phyloP scores from a whole-genome alignment of 1,284 basidiomycete species.

The Jaminaea rosea region DNA sequence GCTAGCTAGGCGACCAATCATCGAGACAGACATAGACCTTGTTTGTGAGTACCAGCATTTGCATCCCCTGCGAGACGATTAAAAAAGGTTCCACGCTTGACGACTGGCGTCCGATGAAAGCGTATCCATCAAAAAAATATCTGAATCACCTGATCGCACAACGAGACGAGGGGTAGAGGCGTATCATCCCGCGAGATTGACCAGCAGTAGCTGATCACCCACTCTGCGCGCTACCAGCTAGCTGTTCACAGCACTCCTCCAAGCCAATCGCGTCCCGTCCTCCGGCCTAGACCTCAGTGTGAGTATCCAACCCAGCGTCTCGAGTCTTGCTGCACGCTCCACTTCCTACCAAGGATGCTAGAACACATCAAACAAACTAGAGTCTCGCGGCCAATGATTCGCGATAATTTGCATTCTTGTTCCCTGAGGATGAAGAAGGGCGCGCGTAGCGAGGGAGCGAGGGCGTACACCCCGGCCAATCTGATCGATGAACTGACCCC shows the following conservation, averaged over 20 bases:
- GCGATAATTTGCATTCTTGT: neutral
- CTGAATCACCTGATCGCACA: constrained; percentile 2
- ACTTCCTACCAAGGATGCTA: neutral
- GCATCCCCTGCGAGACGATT: too few relatives aligned
- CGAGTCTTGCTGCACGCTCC: too few relatives aligned
- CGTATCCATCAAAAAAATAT: constrained; percentile 3
- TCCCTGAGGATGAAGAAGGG: too few relatives aligned
- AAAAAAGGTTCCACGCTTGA: constrained; percentile 2
- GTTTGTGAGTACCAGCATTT: too few relatives aligned
- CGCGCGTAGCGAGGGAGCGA: neutral
- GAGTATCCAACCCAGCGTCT: neutral
- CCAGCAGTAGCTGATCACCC: neutral
- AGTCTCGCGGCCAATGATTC: neutral
- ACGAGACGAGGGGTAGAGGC: neutral
- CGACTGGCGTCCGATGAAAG: neutral
- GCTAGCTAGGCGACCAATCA: too few relatives aligned
- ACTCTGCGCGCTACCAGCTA: neutral
- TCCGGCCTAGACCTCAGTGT: too few relatives aligned
- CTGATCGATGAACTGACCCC: neutral
- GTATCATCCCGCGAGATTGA: neutral
- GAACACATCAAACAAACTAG: constrained; percentile 1
- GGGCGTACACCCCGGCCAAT: neutral
- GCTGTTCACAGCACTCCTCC: neutral
- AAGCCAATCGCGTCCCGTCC: too few relatives aligned
- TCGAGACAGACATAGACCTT: too few relatives aligned